Evolutionary conservation across 371 early-diverging fungal genomes (phyloP).

Genomic region (Circinella umbellata): DNA sequence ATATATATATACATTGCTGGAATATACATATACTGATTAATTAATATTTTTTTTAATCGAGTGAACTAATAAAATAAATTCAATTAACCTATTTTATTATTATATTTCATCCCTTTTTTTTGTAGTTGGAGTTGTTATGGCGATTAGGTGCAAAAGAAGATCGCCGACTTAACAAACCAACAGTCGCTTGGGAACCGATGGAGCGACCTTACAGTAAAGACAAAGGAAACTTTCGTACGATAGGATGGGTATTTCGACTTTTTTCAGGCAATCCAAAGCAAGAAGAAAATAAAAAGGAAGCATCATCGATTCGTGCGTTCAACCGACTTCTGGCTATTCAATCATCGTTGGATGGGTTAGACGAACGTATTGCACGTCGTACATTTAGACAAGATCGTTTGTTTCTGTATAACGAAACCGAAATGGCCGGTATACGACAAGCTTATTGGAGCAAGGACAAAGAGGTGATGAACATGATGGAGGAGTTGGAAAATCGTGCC

Average conservation of each 20-base stretch:
- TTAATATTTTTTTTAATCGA: no score
- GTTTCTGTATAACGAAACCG: slow-evolving; percentile 62
- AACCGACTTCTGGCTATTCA: slow-evolving; percentile 72
- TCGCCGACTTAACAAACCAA: slow-evolving; percentile 59
- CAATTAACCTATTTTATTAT: no score
- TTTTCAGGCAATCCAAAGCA: slow-evolving; percentile 71
- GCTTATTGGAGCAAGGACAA: slow-evolving; percentile 66
- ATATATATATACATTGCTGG: no score
- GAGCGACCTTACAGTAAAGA: slow-evolving; percentile 57
- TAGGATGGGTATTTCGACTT: slow-evolving; percentile 72
- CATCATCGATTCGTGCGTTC: slow-evolving; percentile 66
- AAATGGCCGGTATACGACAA: slow-evolving; percentile 56
- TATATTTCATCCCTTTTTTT: no score
- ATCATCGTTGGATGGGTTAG: slow-evolving; percentile 65
- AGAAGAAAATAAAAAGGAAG: slow-evolving; percentile 69
- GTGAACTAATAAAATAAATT: no score
- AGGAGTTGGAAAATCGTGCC: slow-evolving; percentile 46
- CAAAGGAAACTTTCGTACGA: slow-evolving; percentile 66
- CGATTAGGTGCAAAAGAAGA: slow-evolving; percentile 66
- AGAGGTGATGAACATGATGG: slow-evolving; percentile 37
- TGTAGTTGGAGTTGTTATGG: slow-evolving; percentile 67
- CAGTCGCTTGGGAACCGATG: slow-evolving; percentile 66
- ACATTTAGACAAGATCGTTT: slow-evolving; percentile 58
- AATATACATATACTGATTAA: no score
- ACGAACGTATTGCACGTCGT: slow-evolving; percentile 66